Evolutionary conservation across 768 basidiomycete species (phyloP), one percentile per base, ranked within the genome.

Genomic region (Austroboletus eburneus): DNA sequence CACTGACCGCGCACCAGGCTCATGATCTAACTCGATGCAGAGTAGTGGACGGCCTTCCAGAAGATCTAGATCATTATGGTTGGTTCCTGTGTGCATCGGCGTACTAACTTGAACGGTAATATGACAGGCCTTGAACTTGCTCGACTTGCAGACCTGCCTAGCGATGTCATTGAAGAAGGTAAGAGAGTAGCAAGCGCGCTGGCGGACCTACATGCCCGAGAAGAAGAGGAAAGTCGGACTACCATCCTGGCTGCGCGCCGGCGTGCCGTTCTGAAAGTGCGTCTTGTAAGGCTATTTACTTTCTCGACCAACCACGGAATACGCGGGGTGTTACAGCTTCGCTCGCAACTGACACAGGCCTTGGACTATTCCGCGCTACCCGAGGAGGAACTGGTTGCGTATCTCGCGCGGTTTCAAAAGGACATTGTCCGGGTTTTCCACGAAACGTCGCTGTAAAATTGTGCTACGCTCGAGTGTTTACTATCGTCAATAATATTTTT

Each of bases 91-190:
- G 30, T 39, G 10, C 25, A 17, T 46, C 33, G n/a, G n/a, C n/a
- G 44, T 20, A 8, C n/a, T 4, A 14, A 32, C 16, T 14, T 17
- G 7, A 46, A 44, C 20, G 22, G 18, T 17, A 14, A 29, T 29
- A 30, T 29, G n/a, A 20, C 52, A 94, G 94, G 95, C 3, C 71
- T 99, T 10, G 88, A 96, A 55, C 77, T 97, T 22, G 93, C 94
- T 12, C 79, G 80, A 39, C 75, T 95, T 5, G 93, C 91, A 1
- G 91, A 93, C 58, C 72, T 99, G 1, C 95, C 95, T 0, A 51
- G 63, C 0, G 78, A 87, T 39, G 80, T 95, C 12, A 62, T 93
- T 34, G 51, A 57, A 4, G 82, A 87, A 62, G 83, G 78, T 5
- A 76, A 68, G 48, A 70, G 78, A 45, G 79, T 89, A 0, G 79